phyloP scores from a whole-genome alignment of 306 rosid species.

The Lathyrus tuberosus region DNA sequence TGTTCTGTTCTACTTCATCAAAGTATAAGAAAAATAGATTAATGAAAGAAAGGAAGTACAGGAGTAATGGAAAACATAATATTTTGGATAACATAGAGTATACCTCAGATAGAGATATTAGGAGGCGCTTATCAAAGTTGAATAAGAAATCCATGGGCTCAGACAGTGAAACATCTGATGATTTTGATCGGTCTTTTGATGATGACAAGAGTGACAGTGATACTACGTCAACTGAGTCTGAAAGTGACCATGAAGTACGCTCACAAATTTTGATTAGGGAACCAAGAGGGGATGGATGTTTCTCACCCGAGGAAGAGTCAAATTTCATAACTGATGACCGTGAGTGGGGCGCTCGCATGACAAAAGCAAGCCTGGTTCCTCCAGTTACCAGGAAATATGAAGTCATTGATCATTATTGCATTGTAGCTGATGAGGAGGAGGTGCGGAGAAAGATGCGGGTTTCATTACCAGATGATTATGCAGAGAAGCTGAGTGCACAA shows the following conservation, averaged over 20 bases:
- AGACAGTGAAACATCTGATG: conserved; percentile 93
- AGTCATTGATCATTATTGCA: conserved; percentile 79
- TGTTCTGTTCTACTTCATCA: conserved; percentile 50
- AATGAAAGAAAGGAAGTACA: conserved; percentile 70
- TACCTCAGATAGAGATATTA: conserved; percentile 87
- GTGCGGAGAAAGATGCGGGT: conserved; percentile 91
- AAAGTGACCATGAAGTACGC: conserved; percentile 64
- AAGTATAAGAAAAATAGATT: conserved; percentile 79
- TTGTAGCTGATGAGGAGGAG: conserved; percentile 91
- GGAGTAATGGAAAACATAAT: conserved; percentile 71
- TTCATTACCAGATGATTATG: conserved; percentile 93
- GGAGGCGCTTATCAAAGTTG: conserved; percentile 77
- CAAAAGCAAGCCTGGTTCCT: conserved; percentile 97
- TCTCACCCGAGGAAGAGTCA: conserved; percentile 53
- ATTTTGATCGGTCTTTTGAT: conserved; percentile 71
- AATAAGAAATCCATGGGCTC: conserved; percentile 77
- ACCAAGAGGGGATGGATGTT: conserved; percentile 61
- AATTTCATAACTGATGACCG: conserved; percentile 78
- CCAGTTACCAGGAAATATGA: conserved; percentile 97
- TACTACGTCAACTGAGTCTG: conserved; percentile 63
- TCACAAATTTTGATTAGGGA: conserved; percentile 55
- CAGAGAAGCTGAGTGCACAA: conserved; percentile 84
- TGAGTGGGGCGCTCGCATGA: conserved; percentile 99
- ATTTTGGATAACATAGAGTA: conserved; percentile 67
- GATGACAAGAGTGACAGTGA: conserved; percentile 78